Evolutionary conservation across 495 filamentous ascomycete genomes (phyloP).

Genomic region (Cenococcum geophilum): DNA sequence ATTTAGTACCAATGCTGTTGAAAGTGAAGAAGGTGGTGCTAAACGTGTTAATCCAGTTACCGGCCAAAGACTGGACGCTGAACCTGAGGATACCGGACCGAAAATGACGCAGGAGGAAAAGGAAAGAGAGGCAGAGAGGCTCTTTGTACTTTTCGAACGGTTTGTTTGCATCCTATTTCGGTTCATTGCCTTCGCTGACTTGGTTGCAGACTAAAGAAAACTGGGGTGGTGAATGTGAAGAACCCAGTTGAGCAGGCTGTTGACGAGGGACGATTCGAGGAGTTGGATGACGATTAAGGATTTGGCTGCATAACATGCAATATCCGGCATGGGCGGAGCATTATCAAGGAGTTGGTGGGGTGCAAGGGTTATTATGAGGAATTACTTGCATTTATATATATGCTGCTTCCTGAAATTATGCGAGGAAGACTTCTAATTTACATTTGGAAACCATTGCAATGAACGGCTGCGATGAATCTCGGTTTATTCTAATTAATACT

Average conservation of each 20-base stretch:
- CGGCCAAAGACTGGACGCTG: conserved; percentile 72
- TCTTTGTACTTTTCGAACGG: conserved; percentile 96
- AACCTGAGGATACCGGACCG: conserved; percentile 49
- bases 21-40: conserved; percentile 30
- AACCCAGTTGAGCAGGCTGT: conserved; percentile 78
- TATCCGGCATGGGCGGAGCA: neutral
- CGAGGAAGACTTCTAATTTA: too few relatives aligned
- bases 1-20: conserved; percentile 40
- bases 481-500: too few relatives aligned
- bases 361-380: neutral
- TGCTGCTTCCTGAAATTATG: too few relatives aligned
- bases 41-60: conserved; percentile 80
- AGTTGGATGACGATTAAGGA: conserved; percentile 43
- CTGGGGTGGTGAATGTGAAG: conserved; percentile 73
- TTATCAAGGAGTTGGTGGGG: neutral
- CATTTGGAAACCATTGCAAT: too few relatives aligned
- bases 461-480: too few relatives aligned
- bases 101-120: conserved; percentile 90
- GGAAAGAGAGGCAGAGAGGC: conserved; percentile 82
- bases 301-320: neutral
- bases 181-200: conserved; percentile 25
- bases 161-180: conserved; percentile 35
- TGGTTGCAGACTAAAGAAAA: conserved; percentile 63
- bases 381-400: too few relatives aligned
- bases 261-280: conserved; percentile 72